A percentile compares a stretch with the other conserved stretches of the same genome.
Evolutionary conservation across 208 protist species (phyloP).

Genomic region (Porcisia deanei): DNA sequence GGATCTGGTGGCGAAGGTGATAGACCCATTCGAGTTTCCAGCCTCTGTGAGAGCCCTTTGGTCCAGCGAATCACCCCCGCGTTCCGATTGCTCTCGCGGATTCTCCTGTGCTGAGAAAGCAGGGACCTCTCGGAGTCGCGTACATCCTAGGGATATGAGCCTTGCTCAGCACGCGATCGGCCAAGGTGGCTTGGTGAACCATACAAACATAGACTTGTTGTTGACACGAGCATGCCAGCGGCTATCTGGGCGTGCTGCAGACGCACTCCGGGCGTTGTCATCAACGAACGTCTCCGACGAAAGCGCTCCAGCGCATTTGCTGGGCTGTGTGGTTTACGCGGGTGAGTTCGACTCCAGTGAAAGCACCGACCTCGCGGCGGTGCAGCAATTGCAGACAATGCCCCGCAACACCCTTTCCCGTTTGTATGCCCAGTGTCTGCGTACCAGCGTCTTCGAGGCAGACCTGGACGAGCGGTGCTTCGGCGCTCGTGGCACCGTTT

Average conservation of each 20-base stretch:
- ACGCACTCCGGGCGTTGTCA: slow-evolving; percentile 49
- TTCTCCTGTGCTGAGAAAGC: neutral
- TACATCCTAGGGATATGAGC: neutral
- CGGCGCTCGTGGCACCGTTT: slow-evolving; percentile 30
- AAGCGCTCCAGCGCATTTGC: slow-evolving; percentile 37
- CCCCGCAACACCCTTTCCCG: slow-evolving; percentile 14
- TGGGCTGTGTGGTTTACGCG: slow-evolving; percentile 63
- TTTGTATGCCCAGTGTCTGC: slow-evolving; percentile 21
- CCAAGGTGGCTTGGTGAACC: slow-evolving; percentile 32
- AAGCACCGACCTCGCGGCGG: slow-evolving; percentile 36
- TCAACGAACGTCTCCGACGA: slow-evolving; percentile 39
- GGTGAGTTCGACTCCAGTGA: slow-evolving; percentile 37
- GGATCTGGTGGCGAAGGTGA: slow-evolving; percentile 26
- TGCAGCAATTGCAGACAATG: slow-evolving; percentile 49
- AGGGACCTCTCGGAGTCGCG: neutral
- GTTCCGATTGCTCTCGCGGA: neutral
- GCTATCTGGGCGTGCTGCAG: slow-evolving; percentile 49
- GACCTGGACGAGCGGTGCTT: slow-evolving; percentile 29
- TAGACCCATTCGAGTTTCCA: slow-evolving; percentile 51
- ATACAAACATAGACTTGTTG: slow-evolving; percentile 53
- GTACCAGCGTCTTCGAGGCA: slow-evolving; percentile 22
- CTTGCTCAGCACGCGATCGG: slow-evolving; percentile 11
- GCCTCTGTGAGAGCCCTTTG: slow-evolving; percentile 59
- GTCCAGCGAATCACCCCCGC: neutral
- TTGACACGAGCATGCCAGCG: slow-evolving; percentile 55